Evolutionary conservation across 768 basidiomycete genomes (phyloP), one percentile per base, ranked within the genome.

Genomic region (Pleurotus citrinopileatus): DNA sequence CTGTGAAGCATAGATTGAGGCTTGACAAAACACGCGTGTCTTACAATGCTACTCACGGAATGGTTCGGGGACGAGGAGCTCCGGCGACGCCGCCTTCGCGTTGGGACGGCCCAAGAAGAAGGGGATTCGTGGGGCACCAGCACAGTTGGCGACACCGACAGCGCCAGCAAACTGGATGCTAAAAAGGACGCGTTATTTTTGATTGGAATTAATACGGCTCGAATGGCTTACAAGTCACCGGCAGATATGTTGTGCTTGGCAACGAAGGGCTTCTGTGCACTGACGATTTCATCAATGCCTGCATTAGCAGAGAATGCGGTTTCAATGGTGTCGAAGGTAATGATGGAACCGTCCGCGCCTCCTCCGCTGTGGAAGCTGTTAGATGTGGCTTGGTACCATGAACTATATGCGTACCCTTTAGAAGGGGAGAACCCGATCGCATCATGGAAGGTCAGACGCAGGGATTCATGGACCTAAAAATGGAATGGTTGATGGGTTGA

Each of bases 321-420:
- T 59, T 80, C 80, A 32, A 72, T 70, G 7, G 70, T 65, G 20
- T 63, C 59, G 65, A 82, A 81, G 1, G 67, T 64, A 55, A 78
- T 69, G 56, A 81, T 73, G 3, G 78, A 80, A 25, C 78, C 81
- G 55, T 82, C 80, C 42, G 74, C 73, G 17, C 74, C 74, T 60
- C 74, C 73, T 52, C 73, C 71, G 52, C 73, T 74, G 46, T 38
- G 25, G 19, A 8, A 37, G 36, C 47, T 52, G 25, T 45, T 32
- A 40, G 52, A 2, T 40, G 34, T 6, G 48, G n/a, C 22, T 51
- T 28, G 15, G 7, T 9, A n/a, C 12, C 10, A n/a, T 12, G 37
- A 17, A 25, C 22, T 17, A 13, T 19, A 15, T 12, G 60, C 66
- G 27, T 54, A 71, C 70, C 70, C 68, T 15, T 58, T 42, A 29